A percentile compares a stretch with the other conserved stretches of the same genome.
Evolutionary conservation across 2,329 filamentous ascomycete genomes (phyloP).

Genomic region (Emergomyces africanus): DNA sequence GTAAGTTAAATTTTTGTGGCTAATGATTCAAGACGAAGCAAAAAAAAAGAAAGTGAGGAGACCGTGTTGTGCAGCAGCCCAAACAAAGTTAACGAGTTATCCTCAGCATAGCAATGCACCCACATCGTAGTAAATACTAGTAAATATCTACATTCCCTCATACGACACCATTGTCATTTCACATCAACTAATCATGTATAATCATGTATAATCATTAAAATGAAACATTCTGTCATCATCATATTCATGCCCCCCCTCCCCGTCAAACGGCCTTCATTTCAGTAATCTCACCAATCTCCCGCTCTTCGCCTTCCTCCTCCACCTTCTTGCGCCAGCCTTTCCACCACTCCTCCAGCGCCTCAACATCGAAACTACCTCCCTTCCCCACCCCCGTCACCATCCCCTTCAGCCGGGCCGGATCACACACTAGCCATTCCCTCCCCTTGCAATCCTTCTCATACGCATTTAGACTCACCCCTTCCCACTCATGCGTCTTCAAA

Average conservation of each 20-base stretch:
- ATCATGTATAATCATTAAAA: not conserved
- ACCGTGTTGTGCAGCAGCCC: no score
- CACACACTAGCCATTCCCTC: constrained; percentile 16
- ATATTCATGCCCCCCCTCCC: not conserved
- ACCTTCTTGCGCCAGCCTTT: constrained; percentile 8
- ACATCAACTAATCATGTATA: not conserved
- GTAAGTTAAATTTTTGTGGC: not conserved
- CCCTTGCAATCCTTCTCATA: constrained; percentile 15
- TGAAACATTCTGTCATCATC: not conserved
- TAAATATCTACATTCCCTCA: not conserved
- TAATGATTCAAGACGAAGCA: not conserved
- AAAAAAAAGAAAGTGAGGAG: not conserved
- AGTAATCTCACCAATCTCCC: not conserved
- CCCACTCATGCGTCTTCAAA: constrained; percentile 18
- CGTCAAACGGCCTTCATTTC: not conserved
- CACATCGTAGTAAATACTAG: not conserved
- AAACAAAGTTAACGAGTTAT: no score
- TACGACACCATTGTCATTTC: not conserved
- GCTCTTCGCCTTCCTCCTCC: not conserved
- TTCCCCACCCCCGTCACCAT: constrained; percentile 6
- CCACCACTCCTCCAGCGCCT: constrained; percentile 10
- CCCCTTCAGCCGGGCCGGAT: constrained; percentile 8
- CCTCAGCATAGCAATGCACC: not conserved
- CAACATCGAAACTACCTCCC: not conserved
- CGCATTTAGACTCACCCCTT: constrained; percentile 18